Conservation (phyloP, 768 basidiomycete species). For the Hirschioporus abietinus region DNA sequence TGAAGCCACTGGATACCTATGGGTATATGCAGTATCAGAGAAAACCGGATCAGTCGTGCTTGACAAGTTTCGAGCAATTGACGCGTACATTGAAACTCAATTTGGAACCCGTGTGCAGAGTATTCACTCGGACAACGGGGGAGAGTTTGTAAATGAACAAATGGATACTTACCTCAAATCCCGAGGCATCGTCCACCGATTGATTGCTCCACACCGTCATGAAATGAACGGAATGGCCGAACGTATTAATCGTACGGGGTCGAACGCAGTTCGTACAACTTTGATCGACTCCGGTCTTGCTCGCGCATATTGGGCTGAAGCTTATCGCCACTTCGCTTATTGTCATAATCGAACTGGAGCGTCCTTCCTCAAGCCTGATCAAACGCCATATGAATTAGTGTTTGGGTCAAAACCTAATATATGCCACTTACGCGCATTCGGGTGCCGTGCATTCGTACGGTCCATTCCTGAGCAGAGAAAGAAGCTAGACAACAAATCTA, state of each 20-base stretch:
- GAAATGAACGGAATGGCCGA: conserved; percentile 28
- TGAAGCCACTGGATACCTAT: conserved; percentile 1
- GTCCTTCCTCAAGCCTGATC: not conserved
- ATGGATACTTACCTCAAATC: conserved; percentile 15
- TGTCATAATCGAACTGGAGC: not conserved
- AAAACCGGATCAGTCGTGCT: not conserved
- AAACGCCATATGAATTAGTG: conserved; percentile 18
- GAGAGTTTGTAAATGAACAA: conserved; percentile 22
- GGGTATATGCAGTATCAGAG: not conserved
- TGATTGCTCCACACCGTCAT: conserved; percentile 24
- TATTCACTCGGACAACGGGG: conserved; percentile 22
- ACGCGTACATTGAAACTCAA: not conserved
- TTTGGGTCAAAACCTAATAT: conserved; percentile 20
- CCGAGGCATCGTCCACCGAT: conserved; percentile 21
- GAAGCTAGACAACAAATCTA: conserved; percentile 5
- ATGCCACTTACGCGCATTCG: conserved; percentile 25
- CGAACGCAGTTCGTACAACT: conserved; percentile 20
- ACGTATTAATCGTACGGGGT: conserved; percentile 21
- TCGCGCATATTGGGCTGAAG: conserved; percentile 14
- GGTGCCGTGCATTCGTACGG: conserved; percentile 23
- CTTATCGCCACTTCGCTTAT: not conserved
- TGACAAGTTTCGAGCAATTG: not conserved
- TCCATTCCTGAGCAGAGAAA: conserved; percentile 19
- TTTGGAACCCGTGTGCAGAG: conserved; percentile 6
- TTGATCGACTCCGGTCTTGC: conserved; percentile 20